Evolutionary conservation across 1,284 basidiomycete genomes (phyloP).

Genomic region (Fomitopsis pinicola): DNA sequence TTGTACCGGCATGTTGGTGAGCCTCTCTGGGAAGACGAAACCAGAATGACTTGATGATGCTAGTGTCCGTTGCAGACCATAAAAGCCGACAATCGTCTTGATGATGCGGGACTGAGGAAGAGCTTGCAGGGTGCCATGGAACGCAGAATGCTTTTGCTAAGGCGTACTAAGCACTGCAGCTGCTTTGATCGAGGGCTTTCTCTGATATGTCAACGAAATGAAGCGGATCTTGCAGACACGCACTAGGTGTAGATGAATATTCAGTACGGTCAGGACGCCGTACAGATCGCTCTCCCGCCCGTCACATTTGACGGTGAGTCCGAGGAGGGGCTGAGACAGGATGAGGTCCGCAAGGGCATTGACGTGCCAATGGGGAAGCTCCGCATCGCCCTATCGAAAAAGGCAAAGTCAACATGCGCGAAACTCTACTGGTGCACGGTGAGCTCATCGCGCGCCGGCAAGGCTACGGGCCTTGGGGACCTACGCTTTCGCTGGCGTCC

Average conservation of each 20-base stretch:
- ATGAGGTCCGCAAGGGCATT: constrained; percentile 78
- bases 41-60: constrained; percentile 50
- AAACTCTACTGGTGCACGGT: constrained; percentile 42
- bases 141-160: constrained; percentile 37
- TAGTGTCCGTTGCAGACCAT: too few relatives aligned
- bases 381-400: constrained; percentile 84
- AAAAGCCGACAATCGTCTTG: constrained; percentile 15
- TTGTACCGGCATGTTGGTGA: constrained; percentile 92
- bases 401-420: constrained; percentile 89
- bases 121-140: constrained; percentile 47
- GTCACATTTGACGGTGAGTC: constrained; percentile 89
- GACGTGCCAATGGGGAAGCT: constrained; percentile 49
- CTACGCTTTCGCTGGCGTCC: constrained; percentile 20
- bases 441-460: constrained; percentile 5
- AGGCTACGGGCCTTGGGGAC: neutral
- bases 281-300: constrained; percentile 87
- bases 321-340: constrained; percentile 67
- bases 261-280: constrained; percentile 78
- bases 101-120: constrained; percentile 41
- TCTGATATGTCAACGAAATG: constrained; percentile 34
- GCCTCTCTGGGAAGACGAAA: constrained; percentile 77
- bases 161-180: constrained; percentile 54
- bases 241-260: constrained; percentile 76
- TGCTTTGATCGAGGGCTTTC: constrained; percentile 66
- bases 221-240: constrained; percentile 18